These are phyloP conservation scores for Boletus tomentosulus DNA, from an alignment of 768 basidiomycete species.

Conservation along the genomic window DNA sequence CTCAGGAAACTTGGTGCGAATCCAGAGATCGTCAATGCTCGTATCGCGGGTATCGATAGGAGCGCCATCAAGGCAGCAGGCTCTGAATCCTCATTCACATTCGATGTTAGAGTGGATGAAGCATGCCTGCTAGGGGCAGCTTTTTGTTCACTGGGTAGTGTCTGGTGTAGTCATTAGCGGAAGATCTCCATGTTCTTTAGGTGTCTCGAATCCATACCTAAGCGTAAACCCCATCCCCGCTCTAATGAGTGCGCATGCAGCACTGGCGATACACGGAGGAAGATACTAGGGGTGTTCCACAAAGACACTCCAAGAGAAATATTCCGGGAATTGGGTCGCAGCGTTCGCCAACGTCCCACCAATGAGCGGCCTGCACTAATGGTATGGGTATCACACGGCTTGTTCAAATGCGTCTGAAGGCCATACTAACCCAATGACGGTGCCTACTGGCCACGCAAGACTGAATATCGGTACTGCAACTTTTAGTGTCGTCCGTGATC, in stretches of 20 bases:
- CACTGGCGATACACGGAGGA: conserved; percentile 11
- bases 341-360: conserved; percentile 21
- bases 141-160: conserved; percentile 14
- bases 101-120: neutral
- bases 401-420: neutral
- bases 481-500: conserved; percentile 60
- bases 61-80: conserved; percentile 33
- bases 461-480: conserved; percentile 57
- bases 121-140: too few species aligned
- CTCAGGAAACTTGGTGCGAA: conserved; percentile 48
- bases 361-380: conserved; percentile 16
- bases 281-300: conserved; percentile 15
- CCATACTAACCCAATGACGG: conserved; percentile 45
- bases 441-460: conserved; percentile 53
- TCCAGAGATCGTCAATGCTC: conserved; percentile 48
- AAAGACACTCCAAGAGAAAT: conserved; percentile 14
- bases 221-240: conserved; percentile 11
- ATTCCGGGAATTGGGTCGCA: conserved; percentile 10
- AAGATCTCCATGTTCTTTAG: neutral
- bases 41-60: conserved; percentile 48
- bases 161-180: conserved; percentile 1
- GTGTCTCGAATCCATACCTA: conserved; percentile 9
- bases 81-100: neutral
- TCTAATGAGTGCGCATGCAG: conserved; percentile 6
- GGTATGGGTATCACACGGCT: neutral